Evolutionary conservation across 768 basidiomycete genomes (phyloP).

Genomic region (Xerocomus brunneocitrinus): DNA sequence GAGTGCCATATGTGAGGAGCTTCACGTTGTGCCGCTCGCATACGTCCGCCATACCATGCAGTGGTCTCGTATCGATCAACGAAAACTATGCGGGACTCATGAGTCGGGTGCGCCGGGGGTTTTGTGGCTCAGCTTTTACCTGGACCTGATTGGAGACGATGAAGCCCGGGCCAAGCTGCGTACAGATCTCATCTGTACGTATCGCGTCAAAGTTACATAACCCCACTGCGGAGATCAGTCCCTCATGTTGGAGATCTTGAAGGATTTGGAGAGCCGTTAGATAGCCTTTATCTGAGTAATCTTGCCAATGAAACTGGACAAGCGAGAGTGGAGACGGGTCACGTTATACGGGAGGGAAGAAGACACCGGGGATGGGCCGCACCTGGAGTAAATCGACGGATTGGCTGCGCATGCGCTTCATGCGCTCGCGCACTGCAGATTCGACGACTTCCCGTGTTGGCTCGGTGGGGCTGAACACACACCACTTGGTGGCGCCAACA

Average conservation of each 20-base stretch:
- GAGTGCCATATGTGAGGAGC: conserved; percentile 75
- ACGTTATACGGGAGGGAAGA: not conserved
- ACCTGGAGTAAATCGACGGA: conserved; percentile 74
- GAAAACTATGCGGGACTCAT: conserved; percentile 54
- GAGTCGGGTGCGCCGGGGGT: conserved; percentile 2
- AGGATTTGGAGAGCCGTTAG: conserved; percentile 48
- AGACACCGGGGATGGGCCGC: conserved; percentile 6
- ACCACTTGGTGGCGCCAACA: conserved; percentile 84
- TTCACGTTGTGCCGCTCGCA: conserved; percentile 71
- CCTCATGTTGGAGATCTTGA: conserved; percentile 53
- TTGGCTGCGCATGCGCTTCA: conserved; percentile 57
- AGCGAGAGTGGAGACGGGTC: not conserved
- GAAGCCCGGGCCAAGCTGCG: conserved; percentile 60
- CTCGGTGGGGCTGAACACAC: conserved; percentile 57
- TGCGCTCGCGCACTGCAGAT: conserved; percentile 62
- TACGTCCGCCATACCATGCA: conserved; percentile 73
- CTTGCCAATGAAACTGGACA: conserved; percentile 75
- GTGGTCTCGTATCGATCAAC: conserved; percentile 71
- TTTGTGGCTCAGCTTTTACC: conserved; percentile 35
- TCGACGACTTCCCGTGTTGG: conserved; percentile 55
- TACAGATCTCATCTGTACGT: conserved; percentile 76
- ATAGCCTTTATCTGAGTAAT: conserved; percentile 51
- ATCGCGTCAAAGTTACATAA: conserved; percentile 79
- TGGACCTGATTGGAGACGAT: conserved; percentile 84
- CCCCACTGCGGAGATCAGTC: conserved; percentile 61